phyloP scores from a whole-genome alignment of 768 basidiomycete genomes.

The Royoungia palumana region DNA sequence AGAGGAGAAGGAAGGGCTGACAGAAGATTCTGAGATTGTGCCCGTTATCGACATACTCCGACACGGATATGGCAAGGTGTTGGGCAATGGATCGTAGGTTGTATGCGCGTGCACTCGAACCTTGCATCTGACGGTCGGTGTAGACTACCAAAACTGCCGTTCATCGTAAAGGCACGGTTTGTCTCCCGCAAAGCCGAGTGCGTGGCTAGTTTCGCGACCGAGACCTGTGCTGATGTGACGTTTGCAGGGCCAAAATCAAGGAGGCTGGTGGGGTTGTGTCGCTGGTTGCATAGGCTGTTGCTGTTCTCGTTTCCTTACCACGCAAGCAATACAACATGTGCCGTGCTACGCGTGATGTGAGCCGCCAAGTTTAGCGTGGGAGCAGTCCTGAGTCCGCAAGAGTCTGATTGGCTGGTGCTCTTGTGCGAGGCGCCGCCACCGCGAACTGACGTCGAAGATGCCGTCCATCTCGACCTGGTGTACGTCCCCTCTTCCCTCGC shows the following conservation, averaged over 20 bases:
- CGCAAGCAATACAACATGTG: background rate
- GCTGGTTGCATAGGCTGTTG: slow-evolving; percentile 70
- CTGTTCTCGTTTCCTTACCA: slow-evolving; percentile 15
- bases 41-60: slow-evolving; percentile 90
- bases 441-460: slow-evolving; percentile 18
- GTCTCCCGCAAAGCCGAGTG: slow-evolving; percentile 86
- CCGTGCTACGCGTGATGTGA: background rate
- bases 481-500: slow-evolving; percentile 19
- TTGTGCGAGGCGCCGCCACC: background rate
- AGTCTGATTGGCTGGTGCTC: slow-evolving; percentile 1
- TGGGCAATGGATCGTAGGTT: slow-evolving; percentile 90
- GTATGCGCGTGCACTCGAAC: background rate
- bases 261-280: slow-evolving; percentile 93
- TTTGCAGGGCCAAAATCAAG: slow-evolving; percentile 72
- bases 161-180: slow-evolving; percentile 98
- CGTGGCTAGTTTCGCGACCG: slow-evolving; percentile 21
- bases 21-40: slow-evolving; percentile 73
- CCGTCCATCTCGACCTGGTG: slow-evolving; percentile 39
- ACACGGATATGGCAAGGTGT: slow-evolving; percentile 86
- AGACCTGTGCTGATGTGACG: slow-evolving; percentile 14
- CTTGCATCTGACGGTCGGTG: background rate
- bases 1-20: slow-evolving; percentile 77
- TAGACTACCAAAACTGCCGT: slow-evolving; percentile 85
- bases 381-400: background rate
- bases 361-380: background rate